Evolutionary conservation across 2,329 filamentous ascomycete genomes (phyloP), one percentile per base, ranked within the genome.

Genomic region (Ophidiomyces ophidiicola): DNA sequence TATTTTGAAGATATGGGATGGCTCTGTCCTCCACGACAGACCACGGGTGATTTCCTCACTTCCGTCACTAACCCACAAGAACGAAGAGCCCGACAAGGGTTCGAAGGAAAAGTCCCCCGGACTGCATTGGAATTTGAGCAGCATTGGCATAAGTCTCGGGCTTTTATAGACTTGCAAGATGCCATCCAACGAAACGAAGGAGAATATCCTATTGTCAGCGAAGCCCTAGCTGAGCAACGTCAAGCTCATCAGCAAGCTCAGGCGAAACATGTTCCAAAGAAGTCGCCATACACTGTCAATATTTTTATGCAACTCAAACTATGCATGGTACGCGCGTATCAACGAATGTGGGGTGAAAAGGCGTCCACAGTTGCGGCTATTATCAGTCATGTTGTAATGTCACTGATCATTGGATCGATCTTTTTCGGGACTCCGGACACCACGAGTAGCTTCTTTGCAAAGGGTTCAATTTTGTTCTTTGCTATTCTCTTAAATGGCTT

Each of bases 381-480:
- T 8, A 54, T 63, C 44, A 81, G 77, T 42, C 88, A 90, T 60
- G 70, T 77, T 32, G 57, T 74, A 50, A 82, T 88, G 75, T 70
- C 80, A 42, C 67, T 93, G 44, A 81, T 93, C 53, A 75, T 93
- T 42, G 70, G 80, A 11, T 81, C 77, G 0, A 56, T 63, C 20
- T 63, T 58, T 40, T 60, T 48, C 30, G 54, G 69, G 76, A 92
- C 61, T 57, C 62, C 72, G 20, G 56, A 68, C 5, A 70, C 67
- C n/a, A 79, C 83, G 0, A 59, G 61, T 17, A 83, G 78, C 46
- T 90, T 93, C 64, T 88, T 78, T 63, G 72, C 76, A 51, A 78
- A 85, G 48, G 82, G 82, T 43, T 78, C 82, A 32, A 70, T 90
- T 10, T 65, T 93, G 37, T 93, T 92, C 71, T 90, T 92, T 54